Conservation (phyloP, 2,329 filamentous ascomycete genomes). For the Aspergillus fructus region DNA sequence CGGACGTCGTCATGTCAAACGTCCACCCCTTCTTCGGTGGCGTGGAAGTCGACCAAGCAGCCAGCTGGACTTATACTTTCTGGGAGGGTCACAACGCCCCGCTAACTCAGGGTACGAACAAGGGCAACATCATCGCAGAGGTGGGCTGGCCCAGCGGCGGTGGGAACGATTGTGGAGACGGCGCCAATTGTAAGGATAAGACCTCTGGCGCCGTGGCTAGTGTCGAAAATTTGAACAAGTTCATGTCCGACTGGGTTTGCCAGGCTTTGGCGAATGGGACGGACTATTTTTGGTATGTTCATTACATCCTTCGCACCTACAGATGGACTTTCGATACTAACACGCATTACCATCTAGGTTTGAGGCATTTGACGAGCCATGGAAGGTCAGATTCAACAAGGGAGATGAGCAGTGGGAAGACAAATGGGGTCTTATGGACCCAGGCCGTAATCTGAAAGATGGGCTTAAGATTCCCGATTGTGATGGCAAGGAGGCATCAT, state of each 20-base stretch:
- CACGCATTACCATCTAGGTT: slow-evolving; percentile 57
- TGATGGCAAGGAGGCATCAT: slow-evolving; percentile 65
- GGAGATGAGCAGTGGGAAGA: slow-evolving; percentile 79
- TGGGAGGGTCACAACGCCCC: slow-evolving; percentile 69
- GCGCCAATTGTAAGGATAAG: slow-evolving; percentile 55
- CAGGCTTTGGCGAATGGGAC: slow-evolving; percentile 75
- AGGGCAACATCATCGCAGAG: slow-evolving; percentile 82
- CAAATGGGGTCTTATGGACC: slow-evolving; percentile 90
- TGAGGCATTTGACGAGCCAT: slow-evolving; percentile 93
- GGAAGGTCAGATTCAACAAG: slow-evolving; percentile 77
- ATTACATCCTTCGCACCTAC: background rate
- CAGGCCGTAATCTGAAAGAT: slow-evolving; percentile 76
- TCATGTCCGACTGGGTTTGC: slow-evolving; percentile 85
- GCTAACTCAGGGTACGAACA: slow-evolving; percentile 59
- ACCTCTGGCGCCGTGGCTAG: slow-evolving; percentile 72
- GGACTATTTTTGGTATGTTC: slow-evolving; percentile 81
- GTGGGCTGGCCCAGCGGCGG: slow-evolving; percentile 87
- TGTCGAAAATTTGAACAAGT: slow-evolving; percentile 76
- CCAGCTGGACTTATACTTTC: slow-evolving; percentile 79
- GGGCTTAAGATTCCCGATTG: slow-evolving; percentile 87
- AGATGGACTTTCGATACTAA: slow-evolving; percentile 14
- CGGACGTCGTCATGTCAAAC: slow-evolving; percentile 93
- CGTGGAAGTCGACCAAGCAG: slow-evolving; percentile 64
- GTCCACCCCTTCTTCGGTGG: slow-evolving; percentile 96
- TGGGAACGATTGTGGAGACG: slow-evolving; percentile 71